Conservation (phyloP, 495 filamentous ascomycete genomes). For the Lepraria neglecta region DNA sequence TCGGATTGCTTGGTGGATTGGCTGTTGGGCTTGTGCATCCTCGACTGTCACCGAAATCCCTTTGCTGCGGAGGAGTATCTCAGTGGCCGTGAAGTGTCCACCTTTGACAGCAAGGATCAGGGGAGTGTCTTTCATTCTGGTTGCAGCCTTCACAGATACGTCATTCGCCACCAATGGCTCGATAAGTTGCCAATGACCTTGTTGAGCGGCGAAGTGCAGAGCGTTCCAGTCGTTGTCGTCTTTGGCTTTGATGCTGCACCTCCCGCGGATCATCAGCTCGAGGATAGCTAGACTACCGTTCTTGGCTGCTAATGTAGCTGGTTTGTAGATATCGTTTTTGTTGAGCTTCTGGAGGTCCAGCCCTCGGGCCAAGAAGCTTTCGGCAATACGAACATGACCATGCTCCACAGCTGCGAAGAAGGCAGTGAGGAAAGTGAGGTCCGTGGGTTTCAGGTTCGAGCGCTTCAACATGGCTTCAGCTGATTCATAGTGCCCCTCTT, state of each 20-base stretch:
- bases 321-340: constrained; percentile 8
- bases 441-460: constrained; percentile 1
- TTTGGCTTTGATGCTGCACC: neutral
- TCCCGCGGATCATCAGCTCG: constrained; percentile 12
- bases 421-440: constrained; percentile 22
- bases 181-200: constrained; percentile 19
- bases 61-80: constrained; percentile 23
- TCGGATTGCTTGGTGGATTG: constrained; percentile 29
- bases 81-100: constrained; percentile 17
- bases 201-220: constrained; percentile 18
- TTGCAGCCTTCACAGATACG: constrained; percentile 9
- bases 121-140: constrained; percentile 22
- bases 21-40: constrained; percentile 25
- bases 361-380: constrained; percentile 11
- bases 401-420: constrained; percentile 29
- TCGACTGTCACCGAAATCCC: constrained; percentile 17
- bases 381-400: constrained; percentile 22
- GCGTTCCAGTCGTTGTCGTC: constrained; percentile 18
- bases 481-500: constrained; percentile 13
- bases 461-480: constrained; percentile 14
- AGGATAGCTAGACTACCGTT: constrained; percentile 18
- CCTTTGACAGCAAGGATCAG: constrained; percentile 25
- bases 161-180: constrained; percentile 5
- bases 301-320: constrained; percentile 12
- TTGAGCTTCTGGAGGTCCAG: constrained; percentile 11